phyloP scores from a whole-genome alignment of 176 grass and related monocot species.

The Oryza glaberrima region DNA sequence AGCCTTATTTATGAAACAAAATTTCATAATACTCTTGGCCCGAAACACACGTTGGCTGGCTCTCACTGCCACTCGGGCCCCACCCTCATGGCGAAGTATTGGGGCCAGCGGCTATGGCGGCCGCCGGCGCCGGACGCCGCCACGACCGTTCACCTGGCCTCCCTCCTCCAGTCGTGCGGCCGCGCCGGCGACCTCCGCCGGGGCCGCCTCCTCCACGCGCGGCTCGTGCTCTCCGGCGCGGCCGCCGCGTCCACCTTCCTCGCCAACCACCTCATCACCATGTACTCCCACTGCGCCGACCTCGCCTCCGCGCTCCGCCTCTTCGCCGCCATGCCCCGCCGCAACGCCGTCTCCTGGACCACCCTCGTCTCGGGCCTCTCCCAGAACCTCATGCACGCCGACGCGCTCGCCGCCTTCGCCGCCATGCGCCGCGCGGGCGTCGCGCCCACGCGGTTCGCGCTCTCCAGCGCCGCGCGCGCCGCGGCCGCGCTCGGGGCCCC shows the following conservation, averaged over 20 bases:
- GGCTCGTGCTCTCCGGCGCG: conserved; percentile 42
- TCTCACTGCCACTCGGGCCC: not conserved
- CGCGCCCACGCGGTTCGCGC: conserved; percentile 56
- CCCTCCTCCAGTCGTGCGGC: conserved; percentile 58
- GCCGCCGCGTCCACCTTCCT: conserved; percentile 55
- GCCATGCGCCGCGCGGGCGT: conserved; percentile 48
- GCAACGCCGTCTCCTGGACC: conserved; percentile 69
- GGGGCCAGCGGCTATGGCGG: not conserved
- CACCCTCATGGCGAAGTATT: conserved; percentile 31
- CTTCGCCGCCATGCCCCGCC: conserved; percentile 50
- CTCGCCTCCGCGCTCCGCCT: conserved; percentile 46
- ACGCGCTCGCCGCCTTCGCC: conserved; percentile 54
- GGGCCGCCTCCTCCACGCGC: conserved; percentile 50
- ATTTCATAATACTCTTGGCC: no score
- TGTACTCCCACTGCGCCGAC: conserved; percentile 65
- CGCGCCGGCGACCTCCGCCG: conserved; percentile 42
- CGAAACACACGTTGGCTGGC: no score
- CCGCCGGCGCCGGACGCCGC: conserved; percentile 29
- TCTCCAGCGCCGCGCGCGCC: conserved; percentile 61
- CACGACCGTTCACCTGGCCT: conserved; percentile 32
- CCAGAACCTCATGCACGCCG: conserved; percentile 43
- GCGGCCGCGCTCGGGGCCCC: conserved; percentile 38
- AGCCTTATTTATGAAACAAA: no score
- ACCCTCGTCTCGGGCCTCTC: conserved; percentile 51
- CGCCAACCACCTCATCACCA: conserved; percentile 74